Evolutionary conservation across 768 basidiomycete genomes (phyloP), one percentile per base, ranked within the genome.

Genomic region (Imleria badia): DNA sequence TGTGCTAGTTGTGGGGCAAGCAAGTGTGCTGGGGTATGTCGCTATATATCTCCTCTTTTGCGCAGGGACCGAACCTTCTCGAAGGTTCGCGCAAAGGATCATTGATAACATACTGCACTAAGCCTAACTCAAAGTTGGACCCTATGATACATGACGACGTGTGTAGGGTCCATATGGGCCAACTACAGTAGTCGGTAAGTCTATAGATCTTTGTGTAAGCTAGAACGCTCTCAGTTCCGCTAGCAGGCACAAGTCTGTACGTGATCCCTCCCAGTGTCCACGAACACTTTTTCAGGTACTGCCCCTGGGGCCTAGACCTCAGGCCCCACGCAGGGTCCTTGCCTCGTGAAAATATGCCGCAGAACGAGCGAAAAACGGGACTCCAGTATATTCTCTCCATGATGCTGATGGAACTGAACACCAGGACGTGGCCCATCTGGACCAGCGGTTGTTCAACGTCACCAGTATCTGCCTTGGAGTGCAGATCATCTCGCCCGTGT

Each of bases 21-120:
- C 33, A n/a, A 17, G 34, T 5, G 22, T 12, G 30, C 14, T 26
- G 30, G n/a, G 17, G n/a, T 39, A 29, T 45, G 56, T 46, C 49
- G 39, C 47, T 70, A 70, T 68, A 63, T 45, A 45, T 55, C 55
- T 39, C 56, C 58, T 36, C 50, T 50, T 54, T 43, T 47, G 39
- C 45, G 15, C 15, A 15, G 13, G 7, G 36, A 26, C 26, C 31
- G 70, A 68, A 70, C 62, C 38, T 70, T 70, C 69, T 72, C 66
- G 69, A 70, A 70, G 41, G 48, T 70, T 72, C 58, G 41, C 23
- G 47, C 56, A 51, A 42, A 35, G 10, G 10, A 38, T 48, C 29
- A 11, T 4, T 26, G 26, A 26, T 26, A 26, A 26, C 26, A 26
- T 26, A 26, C 26, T 26, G 26, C 26, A 6, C 26, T 26, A 26